Conservation (phyloP, 139 green algal genomes). For the Chlorella sp. region DNA sequence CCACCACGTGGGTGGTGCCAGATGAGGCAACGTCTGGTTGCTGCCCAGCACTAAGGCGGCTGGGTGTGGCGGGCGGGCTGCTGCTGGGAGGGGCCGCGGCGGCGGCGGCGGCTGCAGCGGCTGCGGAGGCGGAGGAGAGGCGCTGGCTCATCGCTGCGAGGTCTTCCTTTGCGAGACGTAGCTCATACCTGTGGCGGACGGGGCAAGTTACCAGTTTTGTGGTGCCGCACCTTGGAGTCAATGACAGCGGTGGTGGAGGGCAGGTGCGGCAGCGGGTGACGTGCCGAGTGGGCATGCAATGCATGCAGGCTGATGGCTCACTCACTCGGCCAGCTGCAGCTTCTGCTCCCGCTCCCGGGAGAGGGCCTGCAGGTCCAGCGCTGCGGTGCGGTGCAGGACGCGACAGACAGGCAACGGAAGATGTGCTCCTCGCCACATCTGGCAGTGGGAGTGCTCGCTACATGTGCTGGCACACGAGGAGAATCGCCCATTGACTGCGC, state of each 20-base stretch:
- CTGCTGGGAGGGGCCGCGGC: neutral
- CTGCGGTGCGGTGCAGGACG: slow-evolving; percentile 6
- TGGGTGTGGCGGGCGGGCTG: too few species aligned
- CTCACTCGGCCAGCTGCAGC: slow-evolving; percentile 29
- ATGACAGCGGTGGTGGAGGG: too few species aligned
- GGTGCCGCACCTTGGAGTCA: too few species aligned
- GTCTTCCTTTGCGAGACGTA: neutral
- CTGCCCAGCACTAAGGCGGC: too few species aligned
- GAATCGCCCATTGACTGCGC: neutral
- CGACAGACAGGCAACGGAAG: neutral
- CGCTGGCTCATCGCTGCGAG: neutral
- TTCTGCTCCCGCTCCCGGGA: slow-evolving; percentile 25
- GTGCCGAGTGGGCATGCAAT: too few species aligned
- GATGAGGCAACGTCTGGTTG: neutral
- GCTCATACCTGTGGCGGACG: neutral
- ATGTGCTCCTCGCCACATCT: too few species aligned
- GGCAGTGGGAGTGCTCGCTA: neutral
- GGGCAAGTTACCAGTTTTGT: too few species aligned
- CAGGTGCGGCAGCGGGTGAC: too few species aligned
- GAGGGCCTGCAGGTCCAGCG: slow-evolving; percentile 22
- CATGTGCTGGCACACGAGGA: neutral
- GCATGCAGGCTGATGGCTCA: too few species aligned
- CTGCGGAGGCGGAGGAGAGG: neutral
- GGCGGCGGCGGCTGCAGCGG: neutral
- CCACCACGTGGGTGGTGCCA: too few species aligned